phyloP scores from a whole-genome alignment of 1,284 basidiomycete genomes.

The Phylloporus sp. region DNA sequence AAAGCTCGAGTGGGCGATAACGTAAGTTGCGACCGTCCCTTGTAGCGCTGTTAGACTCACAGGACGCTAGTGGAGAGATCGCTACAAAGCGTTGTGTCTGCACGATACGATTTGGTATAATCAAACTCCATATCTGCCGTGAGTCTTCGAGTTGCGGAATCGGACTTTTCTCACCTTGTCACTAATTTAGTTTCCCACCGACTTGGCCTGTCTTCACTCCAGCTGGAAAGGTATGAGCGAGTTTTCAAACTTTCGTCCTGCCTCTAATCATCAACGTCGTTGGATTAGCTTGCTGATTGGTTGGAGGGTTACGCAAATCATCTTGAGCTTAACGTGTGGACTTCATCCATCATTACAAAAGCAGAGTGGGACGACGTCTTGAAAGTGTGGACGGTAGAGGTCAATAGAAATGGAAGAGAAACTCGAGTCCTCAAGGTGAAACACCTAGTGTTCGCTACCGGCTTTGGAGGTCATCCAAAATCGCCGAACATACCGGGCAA shows the following conservation, averaged over 20 bases:
- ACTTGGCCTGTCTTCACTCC: slow-evolving; percentile 47
- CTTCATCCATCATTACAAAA: slow-evolving; percentile 44
- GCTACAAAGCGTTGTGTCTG: slow-evolving; percentile 37
- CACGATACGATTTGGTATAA: slow-evolving; percentile 35
- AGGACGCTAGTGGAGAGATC: slow-evolving; percentile 34
- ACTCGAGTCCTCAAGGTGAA: slow-evolving; percentile 38
- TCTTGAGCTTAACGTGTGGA: slow-evolving; percentile 64
- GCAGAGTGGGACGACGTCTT: slow-evolving; percentile 39
- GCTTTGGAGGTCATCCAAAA: slow-evolving; percentile 41
- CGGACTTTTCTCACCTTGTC: background rate
- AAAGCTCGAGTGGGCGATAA: slow-evolving; percentile 40
- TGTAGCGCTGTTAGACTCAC: slow-evolving; percentile 6
- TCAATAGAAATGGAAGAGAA: slow-evolving; percentile 32
- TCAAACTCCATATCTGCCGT: slow-evolving; percentile 36
- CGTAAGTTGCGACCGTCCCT: slow-evolving; percentile 12
- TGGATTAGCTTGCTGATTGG: slow-evolving; percentile 59
- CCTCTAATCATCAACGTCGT: no score
- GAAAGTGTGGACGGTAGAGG: slow-evolving; percentile 44
- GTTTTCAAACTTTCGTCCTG: no score
- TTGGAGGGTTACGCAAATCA: slow-evolving; percentile 59
- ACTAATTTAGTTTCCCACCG: slow-evolving; percentile 40
- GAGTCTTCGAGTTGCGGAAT: slow-evolving; percentile 3
- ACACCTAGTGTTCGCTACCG: slow-evolving; percentile 46
- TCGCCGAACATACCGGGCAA: slow-evolving; percentile 37
- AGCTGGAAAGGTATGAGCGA: slow-evolving; percentile 36